Evolutionary conservation across 495 filamentous ascomycete species (phyloP).

Genomic region (Neurospora discreta): DNA sequence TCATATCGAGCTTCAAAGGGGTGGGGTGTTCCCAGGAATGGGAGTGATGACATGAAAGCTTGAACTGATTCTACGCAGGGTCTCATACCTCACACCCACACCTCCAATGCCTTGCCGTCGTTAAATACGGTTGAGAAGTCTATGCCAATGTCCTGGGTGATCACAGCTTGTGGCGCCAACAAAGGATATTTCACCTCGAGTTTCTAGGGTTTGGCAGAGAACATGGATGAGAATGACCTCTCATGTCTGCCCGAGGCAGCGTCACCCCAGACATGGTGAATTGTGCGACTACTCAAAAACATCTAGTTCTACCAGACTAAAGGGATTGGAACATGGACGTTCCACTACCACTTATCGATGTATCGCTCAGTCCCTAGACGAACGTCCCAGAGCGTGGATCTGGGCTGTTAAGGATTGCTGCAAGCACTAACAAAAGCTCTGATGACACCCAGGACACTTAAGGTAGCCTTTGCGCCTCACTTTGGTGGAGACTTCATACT

Average conservation of each 20-base stretch:
- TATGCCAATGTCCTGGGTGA: background rate
- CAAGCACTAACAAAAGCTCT: background rate
- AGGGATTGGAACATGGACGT: background rate
- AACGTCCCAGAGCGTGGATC: too few species aligned
- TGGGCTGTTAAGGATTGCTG: background rate
- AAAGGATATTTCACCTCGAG: background rate
- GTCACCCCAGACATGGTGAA: background rate
- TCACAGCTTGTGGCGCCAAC: background rate
- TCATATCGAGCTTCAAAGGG: background rate
- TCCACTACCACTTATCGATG: too few species aligned
- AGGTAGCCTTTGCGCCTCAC: background rate
- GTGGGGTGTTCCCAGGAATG: background rate
- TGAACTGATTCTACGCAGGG: background rate
- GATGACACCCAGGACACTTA: background rate
- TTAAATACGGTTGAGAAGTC: background rate
- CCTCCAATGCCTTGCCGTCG: background rate
- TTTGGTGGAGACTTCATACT: background rate
- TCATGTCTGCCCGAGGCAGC: background rate
- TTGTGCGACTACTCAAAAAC: background rate
- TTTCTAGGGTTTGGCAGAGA: background rate
- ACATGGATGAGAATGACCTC: background rate
- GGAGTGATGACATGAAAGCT: background rate
- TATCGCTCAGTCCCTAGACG: too few species aligned
- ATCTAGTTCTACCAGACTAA: background rate
- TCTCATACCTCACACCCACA: background rate